phyloP scores from a whole-genome alignment of 495 filamentous ascomycete species.

The Beverwykella pulmonaria region DNA sequence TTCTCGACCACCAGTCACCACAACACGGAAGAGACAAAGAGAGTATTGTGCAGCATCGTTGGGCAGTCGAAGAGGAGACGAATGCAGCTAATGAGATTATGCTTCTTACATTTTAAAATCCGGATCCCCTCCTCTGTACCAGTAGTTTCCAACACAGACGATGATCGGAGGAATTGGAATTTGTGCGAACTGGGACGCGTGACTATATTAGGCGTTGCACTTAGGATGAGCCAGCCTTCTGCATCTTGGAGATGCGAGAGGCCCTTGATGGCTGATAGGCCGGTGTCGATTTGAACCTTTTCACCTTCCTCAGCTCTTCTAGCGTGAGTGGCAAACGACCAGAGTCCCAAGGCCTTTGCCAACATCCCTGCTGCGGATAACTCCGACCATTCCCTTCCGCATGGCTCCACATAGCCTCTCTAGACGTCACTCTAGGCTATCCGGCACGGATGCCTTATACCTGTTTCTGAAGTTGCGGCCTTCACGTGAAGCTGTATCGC shows the following conservation, averaged over 20 bases:
- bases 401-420: not conserved
- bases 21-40: not conserved
- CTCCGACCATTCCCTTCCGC: too few relatives aligned
- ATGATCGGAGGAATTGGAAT: not conserved
- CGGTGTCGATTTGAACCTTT: not conserved
- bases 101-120: not conserved
- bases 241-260: not conserved
- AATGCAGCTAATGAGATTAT: not conserved
- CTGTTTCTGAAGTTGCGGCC: not conserved
- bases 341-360: not conserved
- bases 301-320: not conserved
- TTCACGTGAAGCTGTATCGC: not conserved
- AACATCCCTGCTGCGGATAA: not conserved
- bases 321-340: not conserved
- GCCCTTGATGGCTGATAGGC: not conserved
- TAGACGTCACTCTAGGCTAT: not conserved
- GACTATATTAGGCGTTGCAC: not conserved
- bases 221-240: not conserved
- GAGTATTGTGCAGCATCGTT: not conserved
- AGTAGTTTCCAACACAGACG: too few relatives aligned
- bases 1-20: not conserved
- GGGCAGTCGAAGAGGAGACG: not conserved
- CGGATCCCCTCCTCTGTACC: not conserved
- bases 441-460: not conserved
- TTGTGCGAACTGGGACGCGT: not conserved